A percentile compares a stretch with the other conserved stretches of the same genome.
Conservation (phyloP, 108 stramenopile species). For the Fragilaria radians region DNA sequence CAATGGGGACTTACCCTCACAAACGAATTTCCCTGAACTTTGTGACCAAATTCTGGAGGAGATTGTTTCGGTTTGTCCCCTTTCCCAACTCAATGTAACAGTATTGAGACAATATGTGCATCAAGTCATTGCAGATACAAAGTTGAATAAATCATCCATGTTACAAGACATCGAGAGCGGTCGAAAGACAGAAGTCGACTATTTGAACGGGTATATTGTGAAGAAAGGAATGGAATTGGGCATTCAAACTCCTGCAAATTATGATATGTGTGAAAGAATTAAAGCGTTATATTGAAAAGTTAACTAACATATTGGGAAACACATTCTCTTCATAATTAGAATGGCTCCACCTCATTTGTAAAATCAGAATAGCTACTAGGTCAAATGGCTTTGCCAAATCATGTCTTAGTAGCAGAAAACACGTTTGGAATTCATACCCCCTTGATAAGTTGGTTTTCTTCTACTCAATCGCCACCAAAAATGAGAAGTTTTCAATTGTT, state of each 20-base stretch:
- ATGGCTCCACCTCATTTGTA: too few species aligned
- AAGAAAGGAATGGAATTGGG: constrained; percentile 36
- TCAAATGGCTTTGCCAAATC: too few species aligned
- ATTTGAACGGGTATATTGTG: constrained; percentile 71
- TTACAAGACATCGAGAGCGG: constrained; percentile 47
- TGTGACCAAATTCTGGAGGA: constrained; percentile 14
- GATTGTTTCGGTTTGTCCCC: constrained; percentile 6
- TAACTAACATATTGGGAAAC: too few species aligned
- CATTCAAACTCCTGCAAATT: constrained; percentile 41
- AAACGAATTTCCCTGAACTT: background rate
- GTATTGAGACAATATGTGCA: constrained; percentile 34
- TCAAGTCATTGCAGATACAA: constrained; percentile 52
- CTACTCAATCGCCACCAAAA: too few species aligned
- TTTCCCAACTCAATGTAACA: background rate
- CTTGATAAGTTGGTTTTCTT: too few species aligned
- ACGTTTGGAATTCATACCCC: too few species aligned
- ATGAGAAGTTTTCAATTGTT: too few species aligned
- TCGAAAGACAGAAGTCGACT: constrained; percentile 60
- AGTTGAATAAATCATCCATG: constrained; percentile 73
- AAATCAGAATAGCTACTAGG: too few species aligned
- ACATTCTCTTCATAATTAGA: too few species aligned
- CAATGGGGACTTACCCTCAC: constrained; percentile 34
- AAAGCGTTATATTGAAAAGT: constrained; percentile 17
- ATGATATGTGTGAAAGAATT: constrained; percentile 29
- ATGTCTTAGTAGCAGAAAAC: too few species aligned